Conservation (phyloP, 371 early-diverging fungal species). For the Gilbertella persicaria region DNA sequence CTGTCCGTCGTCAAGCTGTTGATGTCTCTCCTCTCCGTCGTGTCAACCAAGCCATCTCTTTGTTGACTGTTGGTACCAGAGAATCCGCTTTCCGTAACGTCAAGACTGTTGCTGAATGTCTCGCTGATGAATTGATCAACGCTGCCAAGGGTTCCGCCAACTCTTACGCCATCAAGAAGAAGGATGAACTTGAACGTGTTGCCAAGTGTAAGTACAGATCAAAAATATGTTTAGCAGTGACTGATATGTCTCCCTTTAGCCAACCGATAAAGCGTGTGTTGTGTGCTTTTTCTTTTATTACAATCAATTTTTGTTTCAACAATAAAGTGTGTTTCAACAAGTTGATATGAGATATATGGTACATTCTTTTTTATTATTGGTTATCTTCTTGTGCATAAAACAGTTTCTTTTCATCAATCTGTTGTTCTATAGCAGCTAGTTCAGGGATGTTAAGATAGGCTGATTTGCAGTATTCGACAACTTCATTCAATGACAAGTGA, state of each 20-base stretch:
- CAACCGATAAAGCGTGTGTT: constrained; percentile 28
- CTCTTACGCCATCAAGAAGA: constrained; percentile 99
- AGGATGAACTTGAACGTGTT: constrained; percentile 97
- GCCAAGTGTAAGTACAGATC: constrained; percentile 50
- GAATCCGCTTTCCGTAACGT: constrained; percentile 39
- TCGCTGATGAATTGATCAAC: constrained; percentile 99
- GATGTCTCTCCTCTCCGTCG: constrained; percentile 99
- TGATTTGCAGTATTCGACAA: constrained; percentile 35
- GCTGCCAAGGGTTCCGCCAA: constrained; percentile 98
- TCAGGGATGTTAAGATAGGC: constrained; percentile 45
- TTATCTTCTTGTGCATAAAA: constrained; percentile 54
- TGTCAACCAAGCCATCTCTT: constrained; percentile 97
- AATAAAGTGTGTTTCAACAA: constrained; percentile 6
- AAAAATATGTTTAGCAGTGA: background rate
- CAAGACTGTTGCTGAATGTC: constrained; percentile 79
- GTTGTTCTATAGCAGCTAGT: constrained; percentile 39
- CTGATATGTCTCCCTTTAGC: constrained; percentile 10
- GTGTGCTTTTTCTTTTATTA: background rate
- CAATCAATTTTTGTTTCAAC: constrained; percentile 1
- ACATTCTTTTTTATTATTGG: constrained; percentile 20
- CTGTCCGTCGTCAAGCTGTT: constrained; percentile 99
- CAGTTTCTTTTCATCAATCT: constrained; percentile 44
- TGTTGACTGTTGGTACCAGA: constrained; percentile 94
- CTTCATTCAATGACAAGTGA: constrained; percentile 46
- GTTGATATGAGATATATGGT: background rate